Evolutionary conservation across 305 asterid species (phyloP), one percentile per base, ranked within the genome.

Genomic region (Fraxinus platypoda): DNA sequence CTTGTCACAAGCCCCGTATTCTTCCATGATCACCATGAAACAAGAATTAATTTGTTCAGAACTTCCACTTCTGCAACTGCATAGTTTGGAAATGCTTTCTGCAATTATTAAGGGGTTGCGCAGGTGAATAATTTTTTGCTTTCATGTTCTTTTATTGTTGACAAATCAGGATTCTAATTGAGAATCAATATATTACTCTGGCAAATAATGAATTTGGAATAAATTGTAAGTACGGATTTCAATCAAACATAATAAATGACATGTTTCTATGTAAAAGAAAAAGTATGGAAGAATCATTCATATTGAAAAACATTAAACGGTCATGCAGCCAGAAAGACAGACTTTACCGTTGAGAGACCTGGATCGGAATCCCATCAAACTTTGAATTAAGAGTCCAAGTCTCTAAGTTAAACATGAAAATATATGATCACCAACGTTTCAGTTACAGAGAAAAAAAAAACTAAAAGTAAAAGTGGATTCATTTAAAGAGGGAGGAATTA

Each of bases 11-110:
- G 81, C 90, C 85, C 81, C 88, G 0, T 89, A 83, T 34, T 83
- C 93, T 80, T 89, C 86, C 81, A 88, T 89, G 92, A 80, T 86
- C 81, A 88, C 84, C 77, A 81, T 90, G 88, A 91, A 90, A 78
- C 95, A 87, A 84, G 98, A 93, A 78, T 84, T 92, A 77, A 81
- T 95, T 82, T 89, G 91, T 86, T 90, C 93, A 17, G 95, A 94
- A 88, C 93, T 95, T 84, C 98, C 94, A 4, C 80, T 35, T 81
- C 86, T 95, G 87, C 99, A 95, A 72, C 77, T 80, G 66, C 89
- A 85, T 76, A 85, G 94, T 83, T 90, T 95, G 86, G 97, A 93
- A 31, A 92, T 95, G 85, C 93, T 95, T 37, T 59, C 83, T 77
- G 87, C 97, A 81, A 70, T 89, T 86, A 89, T 91, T 73, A 88